A percentile compares a stretch with the other conserved stretches of the same genome.
Evolutionary conservation across 1,284 basidiomycete species (phyloP).

Genomic region (Athelia psychrophila): DNA sequence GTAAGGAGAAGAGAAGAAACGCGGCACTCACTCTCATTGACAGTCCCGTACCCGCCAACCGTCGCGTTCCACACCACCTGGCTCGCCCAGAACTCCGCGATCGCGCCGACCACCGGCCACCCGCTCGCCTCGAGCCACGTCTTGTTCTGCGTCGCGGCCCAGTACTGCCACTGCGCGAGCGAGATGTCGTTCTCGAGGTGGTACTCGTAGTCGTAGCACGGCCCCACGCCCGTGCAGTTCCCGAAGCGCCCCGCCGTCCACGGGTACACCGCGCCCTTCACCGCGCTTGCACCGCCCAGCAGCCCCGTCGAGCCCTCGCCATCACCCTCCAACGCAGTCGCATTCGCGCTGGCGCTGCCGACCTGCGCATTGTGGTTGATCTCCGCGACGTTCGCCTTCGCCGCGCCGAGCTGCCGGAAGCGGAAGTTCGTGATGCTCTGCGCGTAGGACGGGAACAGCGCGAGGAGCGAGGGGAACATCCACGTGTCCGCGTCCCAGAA

Average conservation of each 20-base stretch:
- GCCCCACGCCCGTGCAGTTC: slow-evolving; percentile 4
- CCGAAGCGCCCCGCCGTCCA: slow-evolving; percentile 1
- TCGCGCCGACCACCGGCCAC: not conserved
- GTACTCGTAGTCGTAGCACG: slow-evolving; percentile 1
- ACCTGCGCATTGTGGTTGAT: not conserved
- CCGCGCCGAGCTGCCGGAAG: slow-evolving; percentile 1
- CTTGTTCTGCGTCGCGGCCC: slow-evolving; percentile 2
- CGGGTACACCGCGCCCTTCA: not conserved
- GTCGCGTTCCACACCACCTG: slow-evolving; percentile 1
- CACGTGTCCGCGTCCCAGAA: slow-evolving; percentile 4
- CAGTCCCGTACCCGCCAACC: not conserved
- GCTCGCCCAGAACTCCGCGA: slow-evolving; percentile 2
- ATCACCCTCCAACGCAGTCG: no score
- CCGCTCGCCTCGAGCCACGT: slow-evolving; percentile 3
- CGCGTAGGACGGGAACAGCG: slow-evolving; percentile 1
- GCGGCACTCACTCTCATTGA: slow-evolving; percentile 1
- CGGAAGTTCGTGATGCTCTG: slow-evolving; percentile 2
- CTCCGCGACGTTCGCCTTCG: not conserved
- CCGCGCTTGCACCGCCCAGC: no score
- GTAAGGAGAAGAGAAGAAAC: not conserved
- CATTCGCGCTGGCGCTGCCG: no score
- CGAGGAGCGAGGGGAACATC: slow-evolving; percentile 2
- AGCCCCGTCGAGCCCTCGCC: no score
- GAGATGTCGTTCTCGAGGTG: slow-evolving; percentile 4
- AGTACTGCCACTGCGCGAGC: slow-evolving; percentile 3